phyloP scores from a whole-genome alignment of 306 rosid genomes.

The Senna tora region DNA sequence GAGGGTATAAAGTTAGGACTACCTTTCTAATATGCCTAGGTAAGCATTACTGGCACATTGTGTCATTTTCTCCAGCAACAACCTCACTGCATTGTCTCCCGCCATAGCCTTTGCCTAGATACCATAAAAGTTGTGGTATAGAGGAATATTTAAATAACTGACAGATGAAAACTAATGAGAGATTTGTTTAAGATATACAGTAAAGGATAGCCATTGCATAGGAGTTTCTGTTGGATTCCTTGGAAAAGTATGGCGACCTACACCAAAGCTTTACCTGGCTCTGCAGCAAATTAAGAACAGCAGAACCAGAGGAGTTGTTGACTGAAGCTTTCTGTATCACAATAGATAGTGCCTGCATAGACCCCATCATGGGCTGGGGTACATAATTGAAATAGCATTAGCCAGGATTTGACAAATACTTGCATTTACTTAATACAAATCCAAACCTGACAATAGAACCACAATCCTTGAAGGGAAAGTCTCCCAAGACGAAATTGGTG shows the following conservation, averaged over 20 bases:
- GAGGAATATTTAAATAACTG: constrained; percentile 31
- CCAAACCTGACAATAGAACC: constrained; percentile 96
- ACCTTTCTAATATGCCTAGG: constrained; percentile 94
- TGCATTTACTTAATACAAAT: constrained; percentile 35
- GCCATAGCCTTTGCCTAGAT: constrained; percentile 99
- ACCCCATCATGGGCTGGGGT: constrained; percentile 91
- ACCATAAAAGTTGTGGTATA: constrained; percentile 34
- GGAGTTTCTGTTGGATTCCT: not conserved
- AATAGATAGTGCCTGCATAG: constrained; percentile 81
- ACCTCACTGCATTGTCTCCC: constrained; percentile 89
- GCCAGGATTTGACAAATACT: constrained; percentile 35
- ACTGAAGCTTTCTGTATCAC: constrained; percentile 81
- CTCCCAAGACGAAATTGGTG: constrained; percentile 94
- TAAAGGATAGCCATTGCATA: constrained; percentile 19
- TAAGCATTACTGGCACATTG: constrained; percentile 94
- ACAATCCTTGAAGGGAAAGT: constrained; percentile 95
- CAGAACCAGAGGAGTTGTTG: constrained; percentile 84
- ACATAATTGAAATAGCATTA: constrained; percentile 32
- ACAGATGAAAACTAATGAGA: constrained; percentile 6
- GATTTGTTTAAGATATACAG: constrained; percentile 7
- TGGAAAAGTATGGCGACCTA: not conserved
- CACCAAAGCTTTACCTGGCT: constrained; percentile 69
- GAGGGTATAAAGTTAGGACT: constrained; percentile 14
- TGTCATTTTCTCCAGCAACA: constrained; percentile 90
- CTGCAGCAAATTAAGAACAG: constrained; percentile 90